Base-by-base conservation (phyloP, 495 filamentous ascomycete genomes). In the Podospora pseudoanserina region DNA sequence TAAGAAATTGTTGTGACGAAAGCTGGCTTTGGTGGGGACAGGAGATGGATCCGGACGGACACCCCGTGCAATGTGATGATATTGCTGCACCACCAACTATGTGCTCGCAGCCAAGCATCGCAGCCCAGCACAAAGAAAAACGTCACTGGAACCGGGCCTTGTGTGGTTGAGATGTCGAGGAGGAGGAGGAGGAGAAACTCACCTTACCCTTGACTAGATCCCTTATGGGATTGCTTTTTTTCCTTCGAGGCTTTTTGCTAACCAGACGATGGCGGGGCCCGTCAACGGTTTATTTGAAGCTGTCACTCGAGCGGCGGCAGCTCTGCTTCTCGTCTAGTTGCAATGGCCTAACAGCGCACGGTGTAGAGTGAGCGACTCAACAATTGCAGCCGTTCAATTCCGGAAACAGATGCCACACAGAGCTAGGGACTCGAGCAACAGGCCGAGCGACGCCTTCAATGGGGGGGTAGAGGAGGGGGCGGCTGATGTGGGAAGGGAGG, bases 61-160 rank as follows among this genome's bases (percentile, higher is more conserved):
- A 6, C 39, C 39, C 39, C 2, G 5, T 49, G 7, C 39, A 49
- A 16, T 49, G 39, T 49, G 39, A 49, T 49, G 39, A 49, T 49
- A 49, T 49, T 49, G 39, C 39, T 0, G 39, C 39, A 49, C 39
- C 39, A 49, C 39, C 39, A 49, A 49, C 39, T 6, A 49, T 61
- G 26, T 18, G 27, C 6, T 61, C 23, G 23, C n/a, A 28, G 11
- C n/a, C 16, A 30, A 61, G 59, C 11, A 18, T 61, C 5, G 27
- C 59, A 30, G 30, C 13, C 5, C 59, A 61, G 59, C 59, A 61
- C 59, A 61, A 61, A 61, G 59, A 61, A 30, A 1, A 61, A 30
- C 27, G 30, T 28, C 59, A 18, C 59, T 61, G 23, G 59, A 32
- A 18, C 27, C 32, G 23, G 59, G 26, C 27, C 26, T 61, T 61